Conservation (phyloP, 345 rosid genomes). For the Eucalyptus pumila region DNA sequence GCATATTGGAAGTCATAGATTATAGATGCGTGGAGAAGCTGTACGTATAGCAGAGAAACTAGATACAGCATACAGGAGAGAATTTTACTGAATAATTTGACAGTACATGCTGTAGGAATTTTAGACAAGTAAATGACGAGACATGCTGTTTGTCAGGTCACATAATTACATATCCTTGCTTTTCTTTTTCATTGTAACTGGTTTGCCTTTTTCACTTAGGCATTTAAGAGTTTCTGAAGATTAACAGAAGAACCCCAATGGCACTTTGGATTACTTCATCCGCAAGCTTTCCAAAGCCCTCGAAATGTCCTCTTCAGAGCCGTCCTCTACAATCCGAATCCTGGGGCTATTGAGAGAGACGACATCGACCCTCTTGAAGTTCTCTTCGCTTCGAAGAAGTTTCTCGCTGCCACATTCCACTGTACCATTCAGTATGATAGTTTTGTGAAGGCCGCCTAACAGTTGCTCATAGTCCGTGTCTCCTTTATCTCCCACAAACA, state of each 20-base stretch:
- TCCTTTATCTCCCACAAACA: slow-evolving; percentile 71
- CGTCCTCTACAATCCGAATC: slow-evolving; percentile 20
- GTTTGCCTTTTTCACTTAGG: neutral
- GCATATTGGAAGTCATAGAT: neutral
- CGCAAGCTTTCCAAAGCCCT: slow-evolving; percentile 30
- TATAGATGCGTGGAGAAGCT: neutral
- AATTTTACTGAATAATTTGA: neutral
- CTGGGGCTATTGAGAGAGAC: slow-evolving; percentile 36
- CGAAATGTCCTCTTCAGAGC: slow-evolving; percentile 30
- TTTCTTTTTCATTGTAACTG: neutral
- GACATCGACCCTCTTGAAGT: slow-evolving; percentile 45
- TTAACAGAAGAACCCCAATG: neutral
- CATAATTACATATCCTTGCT: neutral
- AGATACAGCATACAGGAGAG: neutral
- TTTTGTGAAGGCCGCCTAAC: slow-evolving; percentile 64
- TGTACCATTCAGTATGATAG: slow-evolving; percentile 39
- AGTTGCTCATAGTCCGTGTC: slow-evolving; percentile 76
- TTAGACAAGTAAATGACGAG: neutral
- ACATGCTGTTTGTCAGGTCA: neutral
- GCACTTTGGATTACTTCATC: slow-evolving; percentile 19
- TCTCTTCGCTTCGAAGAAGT: slow-evolving; percentile 44
- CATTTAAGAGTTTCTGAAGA: neutral
- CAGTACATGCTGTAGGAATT: neutral
- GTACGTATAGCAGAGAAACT: neutral
- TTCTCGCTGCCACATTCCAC: slow-evolving; percentile 53